These are phyloP conservation scores for Penicillium sp. DNA, from an alignment of 2,329 filamentous ascomycete species.

Conservation along the genomic window DNA sequence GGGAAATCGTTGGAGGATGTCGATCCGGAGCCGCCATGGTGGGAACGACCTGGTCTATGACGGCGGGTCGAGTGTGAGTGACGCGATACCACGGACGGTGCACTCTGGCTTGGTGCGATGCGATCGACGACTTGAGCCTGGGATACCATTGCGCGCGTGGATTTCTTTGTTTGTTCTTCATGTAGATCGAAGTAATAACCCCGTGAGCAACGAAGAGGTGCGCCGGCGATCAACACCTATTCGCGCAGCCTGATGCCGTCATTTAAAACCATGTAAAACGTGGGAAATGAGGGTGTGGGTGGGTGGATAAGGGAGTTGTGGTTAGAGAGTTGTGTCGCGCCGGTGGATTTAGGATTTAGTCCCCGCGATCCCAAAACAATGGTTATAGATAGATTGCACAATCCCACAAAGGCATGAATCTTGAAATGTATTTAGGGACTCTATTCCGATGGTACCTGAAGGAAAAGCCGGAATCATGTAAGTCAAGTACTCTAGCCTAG, in stretches of 20 bases:
- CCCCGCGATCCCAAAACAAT: neutral
- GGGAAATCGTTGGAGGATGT: slow-evolving; percentile 87
- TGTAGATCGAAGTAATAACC: neutral
- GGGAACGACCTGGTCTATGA: slow-evolving; percentile 78
- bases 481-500: neutral
- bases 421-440: neutral
- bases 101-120: slow-evolving; percentile 60
- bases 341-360: neutral
- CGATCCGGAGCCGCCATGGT: slow-evolving; percentile 70
- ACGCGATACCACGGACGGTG: slow-evolving; percentile 65
- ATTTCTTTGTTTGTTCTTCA: neutral
- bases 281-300: neutral
- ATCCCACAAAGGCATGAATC: neutral
- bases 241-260: slow-evolving; percentile 9
- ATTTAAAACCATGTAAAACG: slow-evolving; percentile 8
- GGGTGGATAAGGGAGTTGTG: neutral
- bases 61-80: slow-evolving; percentile 60
- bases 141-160: slow-evolving; percentile 35
- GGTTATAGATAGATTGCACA: slow-evolving; percentile 4
- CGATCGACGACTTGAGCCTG: slow-evolving; percentile 51
- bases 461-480: neutral
- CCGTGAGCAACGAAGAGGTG: neutral
- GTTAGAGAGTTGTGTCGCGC: slow-evolving; percentile 2
- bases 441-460: neutral
- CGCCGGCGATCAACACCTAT: slow-evolving; percentile 17